Percentiles rank a stretch among this genome's conserved stretches.
Conservation (phyloP, 148 eudicot genomes). For the Diospyros kaki region DNA sequence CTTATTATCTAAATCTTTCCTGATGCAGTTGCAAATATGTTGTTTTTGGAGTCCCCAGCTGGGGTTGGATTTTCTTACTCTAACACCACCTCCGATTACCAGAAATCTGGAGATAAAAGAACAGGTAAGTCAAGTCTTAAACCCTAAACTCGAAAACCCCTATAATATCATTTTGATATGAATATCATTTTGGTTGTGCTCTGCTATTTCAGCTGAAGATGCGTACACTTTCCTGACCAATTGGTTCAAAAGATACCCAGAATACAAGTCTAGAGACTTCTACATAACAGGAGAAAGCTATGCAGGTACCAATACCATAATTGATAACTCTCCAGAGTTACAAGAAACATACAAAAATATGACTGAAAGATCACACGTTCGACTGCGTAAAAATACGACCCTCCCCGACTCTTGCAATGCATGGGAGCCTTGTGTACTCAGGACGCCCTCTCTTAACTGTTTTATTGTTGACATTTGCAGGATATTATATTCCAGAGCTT, state of each 20-base stretch:
- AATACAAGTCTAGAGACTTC: slow-evolving; percentile 34
- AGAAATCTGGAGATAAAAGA: slow-evolving; percentile 20
- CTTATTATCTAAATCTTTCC: not conserved
- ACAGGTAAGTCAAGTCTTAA: slow-evolving; percentile 11
- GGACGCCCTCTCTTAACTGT: too few relatives aligned
- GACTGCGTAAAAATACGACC: too few relatives aligned
- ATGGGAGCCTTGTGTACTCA: too few relatives aligned
- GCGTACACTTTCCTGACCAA: slow-evolving; percentile 29
- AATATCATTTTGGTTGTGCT: too few relatives aligned
- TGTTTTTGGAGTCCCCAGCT: slow-evolving; percentile 33
- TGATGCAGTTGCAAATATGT: slow-evolving; percentile 34
- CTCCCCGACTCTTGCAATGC: too few relatives aligned
- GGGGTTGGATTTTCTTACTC: slow-evolving; percentile 53
- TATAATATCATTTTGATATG: not conserved
- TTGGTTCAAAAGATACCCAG: slow-evolving; percentile 38
- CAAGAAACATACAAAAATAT: too few relatives aligned
- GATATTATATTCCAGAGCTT: too few relatives aligned
- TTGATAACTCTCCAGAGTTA: not conserved
- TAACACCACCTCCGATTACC: slow-evolving; percentile 33
- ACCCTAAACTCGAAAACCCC: not conserved
- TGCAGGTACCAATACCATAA: slow-evolving; percentile 20
- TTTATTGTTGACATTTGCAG: too few relatives aligned
- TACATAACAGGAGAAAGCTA: slow-evolving; percentile 42
- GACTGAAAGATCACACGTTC: too few relatives aligned
- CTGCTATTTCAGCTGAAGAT: slow-evolving; percentile 21